Percentiles rank a stretch among this genome's conserved stretches.
phyloP scores from a whole-genome alignment of 2,329 filamentous ascomycete genomes.

The Fusarium algeriense region DNA sequence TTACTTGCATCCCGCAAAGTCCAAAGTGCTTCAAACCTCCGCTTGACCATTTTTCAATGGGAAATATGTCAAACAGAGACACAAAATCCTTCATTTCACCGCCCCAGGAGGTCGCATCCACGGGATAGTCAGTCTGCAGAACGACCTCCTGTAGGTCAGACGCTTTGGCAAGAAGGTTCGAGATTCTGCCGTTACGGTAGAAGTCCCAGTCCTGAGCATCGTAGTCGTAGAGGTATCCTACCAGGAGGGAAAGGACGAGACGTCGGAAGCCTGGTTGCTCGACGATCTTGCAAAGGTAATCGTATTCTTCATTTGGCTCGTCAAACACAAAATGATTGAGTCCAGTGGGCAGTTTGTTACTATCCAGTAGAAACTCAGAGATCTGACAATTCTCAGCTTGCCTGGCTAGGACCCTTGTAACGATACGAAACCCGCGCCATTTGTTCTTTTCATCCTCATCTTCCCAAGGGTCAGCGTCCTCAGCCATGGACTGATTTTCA shows the following conservation, averaged over 20 bases:
- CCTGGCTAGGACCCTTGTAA: neutral
- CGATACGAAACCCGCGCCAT: neutral
- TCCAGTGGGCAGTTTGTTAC: neutral
- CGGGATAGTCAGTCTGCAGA: neutral
- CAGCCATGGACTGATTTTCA: fast-evolving
- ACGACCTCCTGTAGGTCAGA: neutral
- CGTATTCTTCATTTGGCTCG: neutral
- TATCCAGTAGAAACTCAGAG: neutral
- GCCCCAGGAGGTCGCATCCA: neutral
- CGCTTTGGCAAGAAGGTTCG: neutral
- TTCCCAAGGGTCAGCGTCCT: neutral
- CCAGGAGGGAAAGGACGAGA: neutral
- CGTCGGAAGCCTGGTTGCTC: neutral
- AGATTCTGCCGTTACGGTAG: neutral
- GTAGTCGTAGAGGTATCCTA: neutral
- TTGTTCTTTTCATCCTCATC: neutral
- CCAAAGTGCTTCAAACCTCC: neutral
- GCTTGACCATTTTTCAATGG: neutral
- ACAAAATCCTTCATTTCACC: neutral
- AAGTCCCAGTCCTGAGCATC: neutral
- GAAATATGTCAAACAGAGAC: neutral
- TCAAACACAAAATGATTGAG: neutral
- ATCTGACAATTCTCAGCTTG: neutral
- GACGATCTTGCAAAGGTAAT: neutral
- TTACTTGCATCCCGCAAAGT: neutral